Conservation (phyloP, 1,139 yeast species). For the Kazachstania sp. region DNA sequence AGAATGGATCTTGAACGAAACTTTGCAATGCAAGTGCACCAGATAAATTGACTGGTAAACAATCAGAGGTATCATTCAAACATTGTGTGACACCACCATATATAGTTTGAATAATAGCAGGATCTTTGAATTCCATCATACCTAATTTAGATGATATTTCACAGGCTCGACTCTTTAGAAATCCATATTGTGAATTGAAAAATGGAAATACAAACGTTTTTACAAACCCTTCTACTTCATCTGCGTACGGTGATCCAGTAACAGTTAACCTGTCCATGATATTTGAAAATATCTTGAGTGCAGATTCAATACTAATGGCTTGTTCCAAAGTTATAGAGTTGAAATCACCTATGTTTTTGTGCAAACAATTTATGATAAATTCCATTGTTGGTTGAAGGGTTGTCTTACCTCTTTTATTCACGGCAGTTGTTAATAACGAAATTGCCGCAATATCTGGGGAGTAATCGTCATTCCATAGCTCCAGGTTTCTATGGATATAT, state of each 20-base stretch:
- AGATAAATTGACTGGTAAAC: conserved; percentile 73
- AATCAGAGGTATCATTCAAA: conserved; percentile 43
- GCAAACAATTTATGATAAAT: conserved; percentile 54
- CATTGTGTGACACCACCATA: conserved; percentile 62
- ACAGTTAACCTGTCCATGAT: conserved; percentile 52
- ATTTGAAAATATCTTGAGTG: conserved; percentile 68
- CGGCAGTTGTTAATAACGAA: conserved; percentile 54
- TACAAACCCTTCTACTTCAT: conserved; percentile 65
- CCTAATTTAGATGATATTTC: conserved; percentile 67
- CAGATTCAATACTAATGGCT: conserved; percentile 73
- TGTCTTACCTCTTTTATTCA: conserved; percentile 53
- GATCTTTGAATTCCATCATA: conserved; percentile 48
- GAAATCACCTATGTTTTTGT: conserved; percentile 30
- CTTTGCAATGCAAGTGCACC: conserved; percentile 84
- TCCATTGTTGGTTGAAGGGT: conserved; percentile 57
- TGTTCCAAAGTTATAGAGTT: conserved; percentile 42
- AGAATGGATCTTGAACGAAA: conserved; percentile 54
- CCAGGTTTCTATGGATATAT: conserved; percentile 73
- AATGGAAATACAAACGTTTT: conserved; percentile 62
- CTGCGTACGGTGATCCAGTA: conserved; percentile 49
- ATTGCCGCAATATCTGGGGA: conserved; percentile 66
- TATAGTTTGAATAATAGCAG: conserved; percentile 42
- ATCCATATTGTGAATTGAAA: conserved; percentile 56
- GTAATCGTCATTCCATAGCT: conserved; percentile 49
- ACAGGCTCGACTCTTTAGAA: conserved; percentile 76